These are phyloP conservation scores for Sclerospora graminicola DNA, from an alignment of 352 stramenopile genomes.

Conservation along the genomic window DNA sequence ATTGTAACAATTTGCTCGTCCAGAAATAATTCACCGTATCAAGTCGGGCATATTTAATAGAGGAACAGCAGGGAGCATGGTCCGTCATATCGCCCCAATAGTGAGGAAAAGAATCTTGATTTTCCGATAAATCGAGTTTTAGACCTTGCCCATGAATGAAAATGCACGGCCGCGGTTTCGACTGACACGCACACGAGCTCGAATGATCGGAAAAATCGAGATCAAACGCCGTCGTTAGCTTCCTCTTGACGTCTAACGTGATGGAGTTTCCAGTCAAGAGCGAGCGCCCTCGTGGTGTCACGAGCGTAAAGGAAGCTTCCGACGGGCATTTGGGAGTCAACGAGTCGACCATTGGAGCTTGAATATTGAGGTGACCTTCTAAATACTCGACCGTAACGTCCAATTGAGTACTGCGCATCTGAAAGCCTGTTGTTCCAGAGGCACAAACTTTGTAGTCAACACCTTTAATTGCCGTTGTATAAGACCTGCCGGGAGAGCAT, in stretches of 20 bases:
- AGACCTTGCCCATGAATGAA: constrained; percentile 3
- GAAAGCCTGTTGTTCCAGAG: constrained; percentile 9
- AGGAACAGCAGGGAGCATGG: constrained; percentile 27
- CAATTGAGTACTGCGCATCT: constrained; percentile 8
- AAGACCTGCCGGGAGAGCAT: background rate
- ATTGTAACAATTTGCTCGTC: constrained; percentile 19
- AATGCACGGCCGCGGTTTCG: constrained; percentile 1
- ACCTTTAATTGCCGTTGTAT: constrained; percentile 3
- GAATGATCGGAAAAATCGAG: background rate
- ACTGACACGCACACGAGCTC: constrained; percentile 1
- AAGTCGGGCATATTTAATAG: constrained; percentile 20
- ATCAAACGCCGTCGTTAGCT: background rate
- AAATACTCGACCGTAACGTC: constrained; percentile 13
- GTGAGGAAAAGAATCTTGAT: constrained; percentile 4
- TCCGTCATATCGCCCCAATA: constrained; percentile 30
- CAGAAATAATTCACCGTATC: constrained; percentile 27
- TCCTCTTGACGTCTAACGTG: background rate
- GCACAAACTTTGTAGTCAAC: constrained; percentile 7
- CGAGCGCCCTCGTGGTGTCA: background rate
- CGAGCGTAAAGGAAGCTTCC: constrained; percentile 1
- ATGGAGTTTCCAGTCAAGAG: constrained; percentile 7
- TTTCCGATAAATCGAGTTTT: constrained; percentile 1
- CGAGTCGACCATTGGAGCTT: background rate
- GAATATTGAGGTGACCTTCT: constrained; percentile 6
- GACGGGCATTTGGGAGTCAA: background rate